phyloP scores from a whole-genome alignment of 2,329 filamentous ascomycete genomes.

The Ophiostoma triangulosporum region DNA sequence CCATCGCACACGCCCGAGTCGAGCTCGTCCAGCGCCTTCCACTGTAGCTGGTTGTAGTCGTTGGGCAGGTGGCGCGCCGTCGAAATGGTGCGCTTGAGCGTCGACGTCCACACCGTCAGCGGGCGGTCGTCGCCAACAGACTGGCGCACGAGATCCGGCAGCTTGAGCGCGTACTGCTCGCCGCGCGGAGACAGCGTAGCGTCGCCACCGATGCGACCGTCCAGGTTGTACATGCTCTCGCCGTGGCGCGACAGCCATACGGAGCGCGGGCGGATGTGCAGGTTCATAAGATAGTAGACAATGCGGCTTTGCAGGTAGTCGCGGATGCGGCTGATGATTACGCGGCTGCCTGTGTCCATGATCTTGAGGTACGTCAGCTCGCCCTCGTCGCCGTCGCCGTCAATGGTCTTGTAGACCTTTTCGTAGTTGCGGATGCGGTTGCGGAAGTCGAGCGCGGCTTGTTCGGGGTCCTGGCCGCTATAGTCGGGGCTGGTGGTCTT shows the following conservation, averaged over 20 bases:
- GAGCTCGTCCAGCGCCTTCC: slow-evolving; percentile 96
- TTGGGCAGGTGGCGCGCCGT: slow-evolving; percentile 71
- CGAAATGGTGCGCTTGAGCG: slow-evolving; percentile 70
- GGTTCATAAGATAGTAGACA: slow-evolving; percentile 96
- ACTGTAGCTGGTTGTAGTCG: slow-evolving; percentile 87
- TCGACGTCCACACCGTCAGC: slow-evolving; percentile 50
- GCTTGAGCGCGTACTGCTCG: slow-evolving; percentile 70
- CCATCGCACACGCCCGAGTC: slow-evolving; percentile 95
- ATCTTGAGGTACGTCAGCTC: slow-evolving; percentile 92
- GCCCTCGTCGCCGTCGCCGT: slow-evolving; percentile 64
- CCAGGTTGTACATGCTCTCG: slow-evolving; percentile 84
- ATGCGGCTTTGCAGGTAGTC: slow-evolving; percentile 94
- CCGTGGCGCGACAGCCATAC: slow-evolving; percentile 98
- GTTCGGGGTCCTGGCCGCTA: slow-evolving; percentile 81
- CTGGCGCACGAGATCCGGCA: slow-evolving; percentile 72
- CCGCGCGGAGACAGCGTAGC: slow-evolving; percentile 75
- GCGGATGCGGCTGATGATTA: slow-evolving; percentile 95
- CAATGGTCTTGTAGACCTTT: slow-evolving; percentile 88
- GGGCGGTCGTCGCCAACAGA: slow-evolving; percentile 61
- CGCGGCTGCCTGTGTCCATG: slow-evolving; percentile 88
- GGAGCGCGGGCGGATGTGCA: slow-evolving; percentile 90
- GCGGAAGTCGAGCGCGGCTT: slow-evolving; percentile 80
- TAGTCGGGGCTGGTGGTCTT: slow-evolving; percentile 97
- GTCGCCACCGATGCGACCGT: slow-evolving; percentile 86
- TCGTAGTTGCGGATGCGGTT: slow-evolving; percentile 95